Evolutionary conservation across 805 yeast species (phyloP).

Genomic region (Blastobotrys peoriensis): DNA sequence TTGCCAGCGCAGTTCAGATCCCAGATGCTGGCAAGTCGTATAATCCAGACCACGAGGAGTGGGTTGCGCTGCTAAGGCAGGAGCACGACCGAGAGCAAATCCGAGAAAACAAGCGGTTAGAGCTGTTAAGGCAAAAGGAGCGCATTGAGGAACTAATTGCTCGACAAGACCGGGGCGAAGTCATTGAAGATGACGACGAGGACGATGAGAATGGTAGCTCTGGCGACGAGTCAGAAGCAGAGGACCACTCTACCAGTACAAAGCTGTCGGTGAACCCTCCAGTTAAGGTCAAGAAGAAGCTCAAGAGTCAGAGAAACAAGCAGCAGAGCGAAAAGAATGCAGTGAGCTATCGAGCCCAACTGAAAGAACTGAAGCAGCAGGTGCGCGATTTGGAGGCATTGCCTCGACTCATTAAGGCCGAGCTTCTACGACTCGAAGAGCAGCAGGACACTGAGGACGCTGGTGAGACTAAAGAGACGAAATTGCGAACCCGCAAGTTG

Average conservation of each 20-base stretch:
- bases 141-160: conserved; percentile 61
- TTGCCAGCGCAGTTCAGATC: conserved; percentile 30
- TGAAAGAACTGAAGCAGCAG: conserved; percentile 54
- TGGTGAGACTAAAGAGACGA: conserved; percentile 16
- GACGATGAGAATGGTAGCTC: conserved; percentile 35
- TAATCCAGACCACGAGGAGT: conserved; percentile 78
- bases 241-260: neutral
- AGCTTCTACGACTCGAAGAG: conserved; percentile 17
- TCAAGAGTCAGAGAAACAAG: conserved; percentile 68
- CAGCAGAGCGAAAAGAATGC: conserved; percentile 32
- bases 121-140: conserved; percentile 55
- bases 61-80: conserved; percentile 64
- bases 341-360: conserved; percentile 39
- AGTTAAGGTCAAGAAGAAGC: conserved; percentile 62
- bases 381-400: conserved; percentile 52
- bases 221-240: conserved; percentile 30
- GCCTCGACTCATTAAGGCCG: conserved; percentile 25
- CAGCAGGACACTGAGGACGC: conserved; percentile 12
- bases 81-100: conserved; percentile 64
- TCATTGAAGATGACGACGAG: conserved; percentile 29
- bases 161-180: conserved; percentile 53
- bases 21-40: conserved; percentile 90
- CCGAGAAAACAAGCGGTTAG: conserved; percentile 57
- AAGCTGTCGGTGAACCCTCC: conserved; percentile 66
- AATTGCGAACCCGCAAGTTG: conserved; percentile 30